These are phyloP conservation scores for Wickerhamiella occidentalis DNA, from an alignment of 805 yeast genomes.

Conservation along the genomic window DNA sequence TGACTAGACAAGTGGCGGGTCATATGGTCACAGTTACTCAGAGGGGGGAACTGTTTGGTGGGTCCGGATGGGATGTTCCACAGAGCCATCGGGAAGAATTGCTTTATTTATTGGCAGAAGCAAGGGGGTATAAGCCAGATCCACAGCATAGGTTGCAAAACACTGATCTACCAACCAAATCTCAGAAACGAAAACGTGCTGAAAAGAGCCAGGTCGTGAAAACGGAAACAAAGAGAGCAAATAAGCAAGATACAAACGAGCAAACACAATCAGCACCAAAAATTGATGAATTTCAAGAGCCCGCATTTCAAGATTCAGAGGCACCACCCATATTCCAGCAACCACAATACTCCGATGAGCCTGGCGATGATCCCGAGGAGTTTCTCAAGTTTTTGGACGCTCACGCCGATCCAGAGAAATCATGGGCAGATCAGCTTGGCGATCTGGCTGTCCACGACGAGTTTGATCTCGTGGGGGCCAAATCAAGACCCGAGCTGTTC, in stretches of 20 bases:
- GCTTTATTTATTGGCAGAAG: not conserved
- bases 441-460: constrained; percentile 34
- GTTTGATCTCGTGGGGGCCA: constrained; percentile 29
- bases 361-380: constrained; percentile 1
- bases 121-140: constrained; percentile 4
- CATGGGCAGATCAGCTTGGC: constrained; percentile 38
- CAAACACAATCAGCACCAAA: not conserved
- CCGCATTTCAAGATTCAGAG: not conserved
- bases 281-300: not conserved
- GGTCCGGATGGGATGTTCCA: not conserved
- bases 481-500: constrained; percentile 32
- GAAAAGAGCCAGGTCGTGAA: too few species aligned
- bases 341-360: not conserved
- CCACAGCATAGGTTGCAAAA: too few species aligned
- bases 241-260: too few species aligned
- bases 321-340: not conserved
- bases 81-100: not conserved
- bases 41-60: not conserved
- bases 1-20: not conserved
- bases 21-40: not conserved
- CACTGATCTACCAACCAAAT: too few species aligned
- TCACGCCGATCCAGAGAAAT: constrained; percentile 15
- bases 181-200: too few species aligned
- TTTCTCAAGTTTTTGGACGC: not conserved
- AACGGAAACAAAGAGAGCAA: not conserved